phyloP scores from a whole-genome alignment of 2,329 filamentous ascomycete species.

The Xylaria sp. region DNA sequence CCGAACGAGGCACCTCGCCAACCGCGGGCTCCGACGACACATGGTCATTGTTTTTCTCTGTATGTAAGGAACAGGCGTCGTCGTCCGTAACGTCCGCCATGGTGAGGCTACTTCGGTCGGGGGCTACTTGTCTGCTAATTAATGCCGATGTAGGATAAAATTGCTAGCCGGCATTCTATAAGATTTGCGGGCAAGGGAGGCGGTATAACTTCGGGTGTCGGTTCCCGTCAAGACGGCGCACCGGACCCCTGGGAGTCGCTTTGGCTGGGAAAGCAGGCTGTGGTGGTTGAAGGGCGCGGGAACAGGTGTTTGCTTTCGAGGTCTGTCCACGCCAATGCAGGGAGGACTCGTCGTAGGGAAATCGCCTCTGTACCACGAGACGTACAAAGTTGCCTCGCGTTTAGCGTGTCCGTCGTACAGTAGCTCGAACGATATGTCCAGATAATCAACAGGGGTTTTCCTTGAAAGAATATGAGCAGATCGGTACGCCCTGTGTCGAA shows the following conservation, averaged over 20 bases:
- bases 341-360: not conserved
- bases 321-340: not conserved
- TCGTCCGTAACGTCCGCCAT: conserved; percentile 43
- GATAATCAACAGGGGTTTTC: conserved; percentile 4
- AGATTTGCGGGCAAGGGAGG: not conserved
- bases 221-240: not conserved
- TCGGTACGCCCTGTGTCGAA: not conserved
- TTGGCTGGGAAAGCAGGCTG: not conserved
- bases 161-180: not conserved
- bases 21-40: conserved; percentile 35
- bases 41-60: conserved; percentile 37
- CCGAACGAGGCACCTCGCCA: conserved; percentile 38
- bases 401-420: conserved; percentile 4
- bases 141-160: not conserved
- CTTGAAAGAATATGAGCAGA: not conserved
- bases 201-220: not conserved
- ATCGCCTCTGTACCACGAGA: not conserved
- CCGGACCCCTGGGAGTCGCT: not conserved
- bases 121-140: not conserved
- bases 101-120: conserved; percentile 18
- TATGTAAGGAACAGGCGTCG: conserved; percentile 33
- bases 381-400: conserved; percentile 15
- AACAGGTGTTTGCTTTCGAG: conserved; percentile 9
- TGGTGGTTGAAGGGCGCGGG: conserved; percentile 1
- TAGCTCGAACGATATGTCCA: conserved; percentile 3